Conservation (phyloP, 805 yeast species). For the Pichia exigua region DNA sequence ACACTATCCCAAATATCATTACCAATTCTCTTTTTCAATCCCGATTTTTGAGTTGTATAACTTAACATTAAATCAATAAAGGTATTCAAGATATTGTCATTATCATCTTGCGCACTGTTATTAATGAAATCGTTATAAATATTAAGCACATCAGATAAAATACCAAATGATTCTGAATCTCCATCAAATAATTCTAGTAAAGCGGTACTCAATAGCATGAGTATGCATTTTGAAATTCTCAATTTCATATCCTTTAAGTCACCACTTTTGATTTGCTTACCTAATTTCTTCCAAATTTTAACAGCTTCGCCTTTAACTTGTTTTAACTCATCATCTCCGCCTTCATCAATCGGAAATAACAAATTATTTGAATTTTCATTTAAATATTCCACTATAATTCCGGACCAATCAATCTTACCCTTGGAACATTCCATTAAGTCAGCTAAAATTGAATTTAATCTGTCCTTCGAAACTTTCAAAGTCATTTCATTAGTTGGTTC, state of each 20-base stretch:
- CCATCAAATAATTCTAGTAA: constrained; percentile 72
- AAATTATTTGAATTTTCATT: constrained; percentile 24
- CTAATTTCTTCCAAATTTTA: constrained; percentile 1
- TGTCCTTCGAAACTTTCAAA: constrained; percentile 36
- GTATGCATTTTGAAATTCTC: constrained; percentile 43
- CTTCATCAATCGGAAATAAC: constrained; percentile 24
- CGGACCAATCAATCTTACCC: constrained; percentile 12
- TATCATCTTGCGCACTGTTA: background rate
- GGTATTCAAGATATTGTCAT: constrained; percentile 15
- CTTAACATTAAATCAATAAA: constrained; percentile 47
- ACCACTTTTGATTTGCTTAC: constrained; percentile 31
- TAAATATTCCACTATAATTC: constrained; percentile 19
- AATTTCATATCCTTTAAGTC: constrained; percentile 6
- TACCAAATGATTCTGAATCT: constrained; percentile 65
- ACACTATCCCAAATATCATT: constrained; percentile 43
- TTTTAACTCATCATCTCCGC: constrained; percentile 41
- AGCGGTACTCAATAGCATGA: constrained; percentile 68
- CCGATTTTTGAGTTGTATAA: constrained; percentile 48
- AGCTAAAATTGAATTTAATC: constrained; percentile 61
- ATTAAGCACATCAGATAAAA: constrained; percentile 62
- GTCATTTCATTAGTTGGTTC: constrained; percentile 7
- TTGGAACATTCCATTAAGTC: constrained; percentile 16
- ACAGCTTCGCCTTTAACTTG: constrained; percentile 32
- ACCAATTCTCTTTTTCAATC: constrained; percentile 50
- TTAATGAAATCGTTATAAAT: constrained; percentile 41